These are phyloP conservation scores for Taiozyma sp. DNA, from an alignment of 1,139 yeast genomes.

Conservation along the genomic window DNA sequence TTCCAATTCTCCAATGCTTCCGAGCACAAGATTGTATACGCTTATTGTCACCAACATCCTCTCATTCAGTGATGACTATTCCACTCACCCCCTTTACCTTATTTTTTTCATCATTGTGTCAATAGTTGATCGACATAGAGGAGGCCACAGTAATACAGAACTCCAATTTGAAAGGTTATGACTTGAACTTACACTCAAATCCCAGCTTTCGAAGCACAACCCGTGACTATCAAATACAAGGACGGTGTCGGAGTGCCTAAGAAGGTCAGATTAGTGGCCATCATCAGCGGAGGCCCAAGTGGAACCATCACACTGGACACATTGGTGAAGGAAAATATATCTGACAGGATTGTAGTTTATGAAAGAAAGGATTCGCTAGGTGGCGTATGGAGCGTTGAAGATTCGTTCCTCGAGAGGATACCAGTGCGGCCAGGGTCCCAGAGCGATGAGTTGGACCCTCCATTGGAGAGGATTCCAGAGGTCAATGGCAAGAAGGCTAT, in stretches of 20 bases:
- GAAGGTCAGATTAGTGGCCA: slow-evolving; percentile 17
- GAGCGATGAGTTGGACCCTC: slow-evolving; percentile 14
- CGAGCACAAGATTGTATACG: too few relatives aligned
- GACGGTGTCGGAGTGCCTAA: not conserved
- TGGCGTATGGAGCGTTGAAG: slow-evolving; percentile 30
- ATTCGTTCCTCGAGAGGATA: slow-evolving; percentile 10
- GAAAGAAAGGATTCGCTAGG: slow-evolving; percentile 29
- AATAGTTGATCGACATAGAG: too few relatives aligned
- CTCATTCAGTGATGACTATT: too few relatives aligned
- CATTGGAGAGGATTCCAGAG: slow-evolving; percentile 11
- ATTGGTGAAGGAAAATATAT: slow-evolving; percentile 16
- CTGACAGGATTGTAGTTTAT: slow-evolving; percentile 28
- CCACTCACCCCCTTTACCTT: too few relatives aligned
- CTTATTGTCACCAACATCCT: too few relatives aligned
- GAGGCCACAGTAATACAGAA: not conserved
- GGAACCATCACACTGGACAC: slow-evolving; percentile 18
- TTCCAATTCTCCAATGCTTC: too few relatives aligned
- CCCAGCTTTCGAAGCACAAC: not conserved
- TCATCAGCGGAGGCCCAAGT: slow-evolving; percentile 30
- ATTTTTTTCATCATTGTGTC: too few relatives aligned
- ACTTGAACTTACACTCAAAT: not conserved
- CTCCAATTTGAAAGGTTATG: not conserved
- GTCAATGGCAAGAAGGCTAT: slow-evolving; percentile 6
- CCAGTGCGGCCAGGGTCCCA: slow-evolving; percentile 16
- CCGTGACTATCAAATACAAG: not conserved